A percentile compares a stretch with the other conserved stretches of the same genome.
phyloP scores from a whole-genome alignment of 2,329 filamentous ascomycete species.

The Ascochyta rabiei region DNA sequence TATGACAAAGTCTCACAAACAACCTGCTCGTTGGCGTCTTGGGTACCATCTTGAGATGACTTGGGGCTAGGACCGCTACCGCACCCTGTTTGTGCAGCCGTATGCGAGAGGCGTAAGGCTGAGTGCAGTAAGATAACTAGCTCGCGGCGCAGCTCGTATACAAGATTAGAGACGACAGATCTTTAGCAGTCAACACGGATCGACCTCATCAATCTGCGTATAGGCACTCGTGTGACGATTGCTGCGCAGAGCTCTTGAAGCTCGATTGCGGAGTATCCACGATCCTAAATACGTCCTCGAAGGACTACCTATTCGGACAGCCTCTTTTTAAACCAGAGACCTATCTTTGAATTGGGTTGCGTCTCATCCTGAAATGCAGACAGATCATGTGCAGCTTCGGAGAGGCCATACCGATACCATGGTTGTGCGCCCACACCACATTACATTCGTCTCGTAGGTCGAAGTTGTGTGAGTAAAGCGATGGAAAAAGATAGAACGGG shows the following conservation, averaged over 20 bases:
- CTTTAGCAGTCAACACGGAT: not conserved
- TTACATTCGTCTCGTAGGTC: no score
- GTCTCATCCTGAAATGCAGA: not conserved
- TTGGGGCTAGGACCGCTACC: not conserved
- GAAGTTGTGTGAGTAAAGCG: no score
- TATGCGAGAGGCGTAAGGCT: constrained; percentile 11
- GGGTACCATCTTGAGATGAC: constrained; percentile 1
- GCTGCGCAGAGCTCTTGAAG: not conserved
- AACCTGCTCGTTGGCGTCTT: not conserved
- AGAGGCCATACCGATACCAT: not conserved
- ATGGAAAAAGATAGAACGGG: no score
- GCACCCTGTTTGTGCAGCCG: constrained; percentile 2
- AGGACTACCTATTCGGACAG: not conserved
- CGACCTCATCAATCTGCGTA: not conserved
- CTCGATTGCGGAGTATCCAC: not conserved
- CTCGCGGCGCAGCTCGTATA: constrained; percentile 3
- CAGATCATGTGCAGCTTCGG: not conserved
- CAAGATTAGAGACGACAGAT: not conserved
- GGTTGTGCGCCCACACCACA: not conserved
- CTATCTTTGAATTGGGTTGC: not conserved
- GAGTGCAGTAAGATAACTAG: constrained; percentile 2
- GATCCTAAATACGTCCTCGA: not conserved
- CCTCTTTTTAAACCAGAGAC: not conserved
- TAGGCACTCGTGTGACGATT: not conserved
- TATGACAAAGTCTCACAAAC: not conserved